Evolutionary conservation across 2,329 filamentous ascomycete species (phyloP), one percentile per base, ranked within the genome.

Genomic region (Neofusicoccum cordaticola): DNA sequence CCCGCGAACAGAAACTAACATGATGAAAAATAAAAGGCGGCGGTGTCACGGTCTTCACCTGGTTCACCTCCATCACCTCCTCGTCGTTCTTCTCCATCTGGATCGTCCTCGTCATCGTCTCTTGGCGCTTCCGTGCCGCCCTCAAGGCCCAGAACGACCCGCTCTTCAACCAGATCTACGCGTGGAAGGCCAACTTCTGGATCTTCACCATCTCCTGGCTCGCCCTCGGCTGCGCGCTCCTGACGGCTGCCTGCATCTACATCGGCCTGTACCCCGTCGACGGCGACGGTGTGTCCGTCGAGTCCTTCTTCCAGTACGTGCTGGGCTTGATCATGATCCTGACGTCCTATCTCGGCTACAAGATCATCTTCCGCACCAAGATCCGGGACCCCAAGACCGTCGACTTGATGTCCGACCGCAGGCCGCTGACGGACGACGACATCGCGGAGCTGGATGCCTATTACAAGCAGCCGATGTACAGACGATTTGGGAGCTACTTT

Each of bases 1-100:
- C 12, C 12, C 8, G n/a, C 27, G 15, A 22, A 15, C 31, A 3
- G 15, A 51, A 22, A 44, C 53, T 57, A 8, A 57, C 19, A 22
- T 1, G 27, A 56, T 12, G 4, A 7, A 15, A n/a, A 65, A 69
- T 70, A 62, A 65, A 48, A 67, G 68, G 62, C 22, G 64, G 65
- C 44, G 68, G 69, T 47, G 62, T 66, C 22, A 64, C 60, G 2
- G 70, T 72, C 22, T 69, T 75, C 42, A 73, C 69, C 51, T 76
- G 73, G 69, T 47, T 71, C 17, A 51, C 68, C 13, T 67, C 66
- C 34, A 74, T 78, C 61, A 71, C 74, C 7, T 74, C 71, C 34
- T 68, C 75, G 1, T 70, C 69, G 4, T 75, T 70, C 67, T 77
- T 77, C 66, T 70, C 68, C 65, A 72, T 72, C 58, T 78, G 75